Evolutionary conservation across 163 green algal genomes (phyloP).

Genomic region (Chloromonas sp.): DNA sequence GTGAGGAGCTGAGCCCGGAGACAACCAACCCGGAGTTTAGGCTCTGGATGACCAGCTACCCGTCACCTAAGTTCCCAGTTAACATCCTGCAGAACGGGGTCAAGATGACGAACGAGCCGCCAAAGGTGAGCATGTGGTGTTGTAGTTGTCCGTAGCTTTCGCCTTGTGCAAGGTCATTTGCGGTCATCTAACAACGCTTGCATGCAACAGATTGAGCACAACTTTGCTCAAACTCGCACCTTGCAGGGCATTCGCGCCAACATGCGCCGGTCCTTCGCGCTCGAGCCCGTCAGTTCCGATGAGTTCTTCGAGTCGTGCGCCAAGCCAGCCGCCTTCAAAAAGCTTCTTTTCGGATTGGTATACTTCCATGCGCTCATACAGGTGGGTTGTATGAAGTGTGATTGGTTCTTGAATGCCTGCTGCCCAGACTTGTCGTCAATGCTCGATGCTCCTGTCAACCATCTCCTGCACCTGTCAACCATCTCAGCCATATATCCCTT

Average conservation of each 20-base stretch:
- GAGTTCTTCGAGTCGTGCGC: conserved; percentile 67
- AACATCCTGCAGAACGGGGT: conserved; percentile 73
- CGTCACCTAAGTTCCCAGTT: conserved; percentile 65
- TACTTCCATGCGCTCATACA: conserved; percentile 73
- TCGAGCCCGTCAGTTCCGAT: conserved; percentile 64
- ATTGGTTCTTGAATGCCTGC: neutral
- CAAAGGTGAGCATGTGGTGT: conserved; percentile 33
- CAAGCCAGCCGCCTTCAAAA: conserved; percentile 61
- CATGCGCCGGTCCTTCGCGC: conserved; percentile 62
- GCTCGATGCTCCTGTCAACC: neutral
- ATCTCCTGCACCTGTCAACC: neutral
- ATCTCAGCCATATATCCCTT: neutral
- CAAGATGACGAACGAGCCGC: conserved; percentile 79
- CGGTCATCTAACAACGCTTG: too few relatives aligned
- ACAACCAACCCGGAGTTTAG: conserved; percentile 60
- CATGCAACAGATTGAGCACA: too few relatives aligned
- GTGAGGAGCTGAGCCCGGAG: conserved; percentile 58
- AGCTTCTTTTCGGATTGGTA: conserved; percentile 63
- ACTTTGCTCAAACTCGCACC: too few relatives aligned
- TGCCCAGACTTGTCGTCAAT: neutral
- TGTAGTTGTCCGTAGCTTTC: too few relatives aligned
- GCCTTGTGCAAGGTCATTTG: too few relatives aligned
- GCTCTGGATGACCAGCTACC: conserved; percentile 75
- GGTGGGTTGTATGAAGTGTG: neutral
- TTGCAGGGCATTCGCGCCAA: conserved; percentile 59